These are phyloP conservation scores for Phytophthora sojae DNA, from an alignment of 352 stramenopile genomes.

Conservation along the genomic window DNA sequence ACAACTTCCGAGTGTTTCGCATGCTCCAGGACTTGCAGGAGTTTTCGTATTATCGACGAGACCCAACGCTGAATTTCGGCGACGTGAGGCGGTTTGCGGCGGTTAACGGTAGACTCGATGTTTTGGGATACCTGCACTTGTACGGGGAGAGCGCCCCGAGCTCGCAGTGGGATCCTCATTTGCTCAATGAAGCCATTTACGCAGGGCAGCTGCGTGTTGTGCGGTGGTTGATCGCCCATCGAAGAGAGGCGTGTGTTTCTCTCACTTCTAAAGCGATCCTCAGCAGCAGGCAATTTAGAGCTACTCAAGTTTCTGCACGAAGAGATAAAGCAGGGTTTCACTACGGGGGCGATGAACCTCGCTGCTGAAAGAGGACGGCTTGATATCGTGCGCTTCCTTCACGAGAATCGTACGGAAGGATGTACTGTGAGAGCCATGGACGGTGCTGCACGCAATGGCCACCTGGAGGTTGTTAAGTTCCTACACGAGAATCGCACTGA, in stretches of 20 bases:
- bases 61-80: conserved; percentile 16
- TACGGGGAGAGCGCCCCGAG: conserved; percentile 6
- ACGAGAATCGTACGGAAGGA: conserved; percentile 17
- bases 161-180: conserved; percentile 12
- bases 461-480: conserved; percentile 23
- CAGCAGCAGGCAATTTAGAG: conserved; percentile 18
- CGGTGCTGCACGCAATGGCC: conserved; percentile 12
- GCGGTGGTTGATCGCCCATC: conserved; percentile 12
- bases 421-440: conserved; percentile 17
- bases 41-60: conserved; percentile 9
- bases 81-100: conserved; percentile 18
- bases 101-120: conserved; percentile 10
- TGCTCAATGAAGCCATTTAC: conserved; percentile 20
- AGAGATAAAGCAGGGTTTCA: conserved; percentile 13
- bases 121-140: conserved; percentile 13
- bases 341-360: conserved; percentile 24
- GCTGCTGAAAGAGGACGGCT: conserved; percentile 17
- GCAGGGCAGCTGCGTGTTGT: conserved; percentile 15
- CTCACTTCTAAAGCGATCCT: conserved; percentile 20
- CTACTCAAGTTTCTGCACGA: conserved; percentile 22
- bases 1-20: conserved; percentile 10
- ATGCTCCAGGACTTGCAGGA: conserved; percentile 13
- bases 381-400: conserved; percentile 24
- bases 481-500: conserved; percentile 23
- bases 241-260: conserved; percentile 14